Evolutionary conservation across 306 rosid species (phyloP).

Genomic region (Cicer bijugum): DNA sequence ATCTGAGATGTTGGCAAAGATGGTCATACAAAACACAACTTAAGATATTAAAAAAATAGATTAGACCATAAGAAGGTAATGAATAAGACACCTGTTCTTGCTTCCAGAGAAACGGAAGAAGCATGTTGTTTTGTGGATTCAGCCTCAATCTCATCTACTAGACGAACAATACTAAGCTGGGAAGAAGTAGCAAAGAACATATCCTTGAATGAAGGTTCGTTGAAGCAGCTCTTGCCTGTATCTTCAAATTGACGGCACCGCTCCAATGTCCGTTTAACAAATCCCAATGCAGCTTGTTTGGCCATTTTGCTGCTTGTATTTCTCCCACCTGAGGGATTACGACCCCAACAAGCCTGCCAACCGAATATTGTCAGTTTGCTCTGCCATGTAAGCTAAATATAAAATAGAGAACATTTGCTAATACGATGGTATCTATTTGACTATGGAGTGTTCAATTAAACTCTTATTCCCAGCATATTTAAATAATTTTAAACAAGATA

Average conservation of each 20-base stretch:
- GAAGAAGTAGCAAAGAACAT: conserved; percentile 61
- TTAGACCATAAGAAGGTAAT: conserved; percentile 34
- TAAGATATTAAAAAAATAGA: conserved; percentile 20
- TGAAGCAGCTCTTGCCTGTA: conserved; percentile 85
- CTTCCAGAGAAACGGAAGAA: conserved; percentile 62
- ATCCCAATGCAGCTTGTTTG: conserved; percentile 77
- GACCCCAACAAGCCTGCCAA: conserved; percentile 72
- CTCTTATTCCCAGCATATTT: conserved; percentile 34
- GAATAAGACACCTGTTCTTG: conserved; percentile 56
- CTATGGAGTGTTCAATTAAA: conserved; percentile 37
- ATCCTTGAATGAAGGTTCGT: conserved; percentile 68
- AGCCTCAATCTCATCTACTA: conserved; percentile 56
- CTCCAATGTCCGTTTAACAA: conserved; percentile 79
- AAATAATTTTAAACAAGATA: conserved; percentile 30
- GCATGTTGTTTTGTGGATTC: conserved; percentile 59
- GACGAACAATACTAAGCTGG: conserved; percentile 50
- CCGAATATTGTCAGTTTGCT: conserved; percentile 49
- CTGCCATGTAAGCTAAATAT: conserved; percentile 34
- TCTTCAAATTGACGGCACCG: conserved; percentile 73
- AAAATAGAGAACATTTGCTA: conserved; percentile 32
- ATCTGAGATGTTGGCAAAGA: conserved; percentile 41
- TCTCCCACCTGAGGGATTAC: conserved; percentile 73
- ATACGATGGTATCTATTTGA: conserved; percentile 40
- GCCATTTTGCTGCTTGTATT: conserved; percentile 72
- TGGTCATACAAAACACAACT: conserved; percentile 26